Percentiles rank a stretch among this genome's conserved stretches.
These are phyloP conservation scores for Mucor velutinosus DNA, from an alignment of 371 early-diverging fungal species.

Conservation along the genomic window DNA sequence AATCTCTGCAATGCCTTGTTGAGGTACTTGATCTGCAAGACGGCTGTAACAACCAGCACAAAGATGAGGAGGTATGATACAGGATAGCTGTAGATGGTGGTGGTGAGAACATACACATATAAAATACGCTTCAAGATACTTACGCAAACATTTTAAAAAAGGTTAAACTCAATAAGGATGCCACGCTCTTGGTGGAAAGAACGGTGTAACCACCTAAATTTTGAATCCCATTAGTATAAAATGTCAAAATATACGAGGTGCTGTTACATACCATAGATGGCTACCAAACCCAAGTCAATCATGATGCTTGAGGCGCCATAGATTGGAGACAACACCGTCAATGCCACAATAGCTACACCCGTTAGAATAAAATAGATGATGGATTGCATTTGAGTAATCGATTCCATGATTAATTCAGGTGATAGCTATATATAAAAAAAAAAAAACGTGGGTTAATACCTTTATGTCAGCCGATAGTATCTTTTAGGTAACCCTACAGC, in stretches of 20 bases:
- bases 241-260: background rate
- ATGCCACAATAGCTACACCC: constrained; percentile 33
- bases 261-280: constrained; percentile 64
- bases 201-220: constrained; percentile 77
- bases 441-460: constrained; percentile 5
- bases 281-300: constrained; percentile 72
- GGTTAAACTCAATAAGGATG: constrained; percentile 66
- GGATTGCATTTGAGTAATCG: constrained; percentile 62
- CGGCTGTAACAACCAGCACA: constrained; percentile 65
- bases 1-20: constrained; percentile 73
- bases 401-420: constrained; percentile 62
- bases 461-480: background rate
- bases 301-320: constrained; percentile 65
- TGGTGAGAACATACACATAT: background rate
- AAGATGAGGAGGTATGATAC: constrained; percentile 68
- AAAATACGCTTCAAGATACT: constrained; percentile 7
- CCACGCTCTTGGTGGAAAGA: constrained; percentile 73
- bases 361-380: constrained; percentile 63
- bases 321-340: constrained; percentile 55
- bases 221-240: background rate
- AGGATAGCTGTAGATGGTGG: constrained; percentile 41
- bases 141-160: constrained; percentile 68
- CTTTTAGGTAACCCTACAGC: constrained; percentile 41
- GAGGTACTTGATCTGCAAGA: constrained; percentile 73
- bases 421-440: constrained; percentile 46